A percentile compares a stretch with the other conserved stretches of the same genome.
Conservation (phyloP, 495 filamentous ascomycete species). For the Aspergillus leporis region DNA sequence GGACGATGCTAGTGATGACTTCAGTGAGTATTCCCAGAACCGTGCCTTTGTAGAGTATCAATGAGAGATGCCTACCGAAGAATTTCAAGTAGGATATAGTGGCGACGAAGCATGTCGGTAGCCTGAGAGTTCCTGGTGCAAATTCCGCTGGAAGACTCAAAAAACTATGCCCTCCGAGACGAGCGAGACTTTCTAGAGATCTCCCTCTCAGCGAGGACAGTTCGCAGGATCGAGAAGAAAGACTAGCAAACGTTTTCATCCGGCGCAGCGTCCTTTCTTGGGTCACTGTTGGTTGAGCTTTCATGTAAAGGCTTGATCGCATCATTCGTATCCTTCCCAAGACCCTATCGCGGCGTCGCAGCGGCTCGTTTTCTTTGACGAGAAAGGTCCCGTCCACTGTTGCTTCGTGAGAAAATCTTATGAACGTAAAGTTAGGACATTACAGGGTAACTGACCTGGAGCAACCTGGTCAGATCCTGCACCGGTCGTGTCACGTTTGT, state of each 20-base stretch:
- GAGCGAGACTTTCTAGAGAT: conserved; percentile 62
- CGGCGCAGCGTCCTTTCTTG: conserved; percentile 53
- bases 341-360: conserved; percentile 24
- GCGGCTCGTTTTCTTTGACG: conserved; percentile 9
- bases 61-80: conserved; percentile 53
- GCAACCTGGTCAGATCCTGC: not conserved
- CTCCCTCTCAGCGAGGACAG: conserved; percentile 61
- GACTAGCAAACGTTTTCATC: conserved; percentile 37
- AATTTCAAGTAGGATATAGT: conserved; percentile 64
- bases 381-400: conserved; percentile 1
- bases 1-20: conserved; percentile 28
- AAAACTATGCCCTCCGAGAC: conserved; percentile 71
- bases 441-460: not conserved
- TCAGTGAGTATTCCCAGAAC: not conserved
- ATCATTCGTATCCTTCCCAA: conserved; percentile 35
- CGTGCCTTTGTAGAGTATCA: not conserved
- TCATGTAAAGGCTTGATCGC: conserved; percentile 33
- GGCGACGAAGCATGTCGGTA: conserved; percentile 77
- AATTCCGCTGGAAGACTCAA: conserved; percentile 67
- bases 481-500: conserved; percentile 1
- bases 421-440: not conserved
- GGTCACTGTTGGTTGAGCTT: conserved; percentile 44
- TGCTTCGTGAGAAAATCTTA: not conserved
- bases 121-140: conserved; percentile 59
- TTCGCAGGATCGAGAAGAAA: conserved; percentile 35